Evolutionary conservation across 1,139 yeast species (phyloP).

Genomic region (Magnusiomyces starmeri): DNA sequence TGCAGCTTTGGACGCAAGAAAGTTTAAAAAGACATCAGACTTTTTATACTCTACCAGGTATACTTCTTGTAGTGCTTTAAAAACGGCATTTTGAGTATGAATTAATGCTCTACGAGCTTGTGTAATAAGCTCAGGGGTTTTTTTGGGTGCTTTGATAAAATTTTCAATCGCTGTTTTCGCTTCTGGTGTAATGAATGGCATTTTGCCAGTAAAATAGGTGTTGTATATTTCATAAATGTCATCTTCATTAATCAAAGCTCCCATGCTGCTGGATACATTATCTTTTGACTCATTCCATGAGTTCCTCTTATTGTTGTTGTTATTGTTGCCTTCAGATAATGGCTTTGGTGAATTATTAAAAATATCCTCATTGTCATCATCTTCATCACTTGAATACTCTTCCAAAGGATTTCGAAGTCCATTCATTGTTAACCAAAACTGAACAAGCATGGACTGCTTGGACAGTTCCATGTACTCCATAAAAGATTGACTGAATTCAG

Average conservation of each 20-base stretch:
- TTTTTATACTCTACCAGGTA: slow-evolving; percentile 54
- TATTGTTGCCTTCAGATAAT: not conserved
- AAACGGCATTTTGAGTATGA: slow-evolving; percentile 48
- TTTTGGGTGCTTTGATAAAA: slow-evolving; percentile 22
- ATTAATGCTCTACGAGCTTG: slow-evolving; percentile 53
- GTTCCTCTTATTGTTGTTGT: not conserved
- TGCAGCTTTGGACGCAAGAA: slow-evolving; percentile 34
- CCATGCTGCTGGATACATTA: not conserved
- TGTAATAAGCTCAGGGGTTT: slow-evolving; percentile 15
- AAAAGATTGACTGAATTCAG: slow-evolving; percentile 45
- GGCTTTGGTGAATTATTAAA: slow-evolving; percentile 10
- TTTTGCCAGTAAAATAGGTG: slow-evolving; percentile 35
- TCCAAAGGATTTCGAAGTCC: slow-evolving; percentile 67
- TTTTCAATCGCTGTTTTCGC: slow-evolving; percentile 23
- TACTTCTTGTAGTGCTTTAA: slow-evolving; percentile 41
- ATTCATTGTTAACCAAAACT: slow-evolving; percentile 64
- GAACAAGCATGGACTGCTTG: slow-evolving; percentile 41
- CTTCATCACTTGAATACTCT: slow-evolving; percentile 30
- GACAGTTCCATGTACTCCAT: slow-evolving; percentile 50
- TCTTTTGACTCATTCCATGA: not conserved
- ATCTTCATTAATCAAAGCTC: slow-evolving; percentile 19
- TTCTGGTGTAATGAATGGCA: slow-evolving; percentile 20
- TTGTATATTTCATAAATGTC: slow-evolving; percentile 39
- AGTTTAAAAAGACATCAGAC: slow-evolving; percentile 43
- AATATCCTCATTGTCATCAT: slow-evolving; percentile 15